These are phyloP conservation scores for Neurospora hispaniola DNA, from an alignment of 495 filamentous ascomycete genomes.

Conservation along the genomic window DNA sequence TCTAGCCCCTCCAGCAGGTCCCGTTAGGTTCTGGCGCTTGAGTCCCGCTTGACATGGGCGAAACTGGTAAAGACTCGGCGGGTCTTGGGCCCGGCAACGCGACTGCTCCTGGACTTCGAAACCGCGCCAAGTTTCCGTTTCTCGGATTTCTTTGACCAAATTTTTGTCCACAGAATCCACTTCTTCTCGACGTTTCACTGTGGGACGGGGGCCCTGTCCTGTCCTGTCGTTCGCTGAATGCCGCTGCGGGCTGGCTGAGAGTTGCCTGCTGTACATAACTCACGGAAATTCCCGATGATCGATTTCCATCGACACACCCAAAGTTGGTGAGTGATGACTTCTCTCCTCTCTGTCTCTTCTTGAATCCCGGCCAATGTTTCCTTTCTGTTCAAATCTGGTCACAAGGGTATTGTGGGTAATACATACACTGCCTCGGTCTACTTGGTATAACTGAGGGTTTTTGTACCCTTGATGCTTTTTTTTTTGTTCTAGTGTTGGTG, in stretches of 20 bases:
- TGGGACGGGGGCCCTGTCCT: background rate
- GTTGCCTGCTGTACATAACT: background rate
- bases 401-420: background rate
- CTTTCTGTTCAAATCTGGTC: background rate
- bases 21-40: background rate
- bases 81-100: background rate
- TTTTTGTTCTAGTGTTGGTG: background rate
- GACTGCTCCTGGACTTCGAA: background rate
- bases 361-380: background rate
- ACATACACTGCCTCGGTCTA: background rate
- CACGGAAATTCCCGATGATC: background rate
- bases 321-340: too few species aligned
- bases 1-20: background rate
- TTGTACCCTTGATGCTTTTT: background rate
- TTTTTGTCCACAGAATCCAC: background rate
- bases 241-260: background rate
- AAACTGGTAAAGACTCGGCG: background rate
- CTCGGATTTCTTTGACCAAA: background rate
- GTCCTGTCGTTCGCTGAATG: background rate
- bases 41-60: background rate
- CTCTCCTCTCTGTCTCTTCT: background rate
- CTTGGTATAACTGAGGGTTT: background rate
- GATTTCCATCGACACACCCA: background rate
- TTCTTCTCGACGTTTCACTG: background rate
- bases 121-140: background rate